Evolutionary conservation across 768 basidiomycete genomes (phyloP).

Genomic region (Amyloporia xantha): DNA sequence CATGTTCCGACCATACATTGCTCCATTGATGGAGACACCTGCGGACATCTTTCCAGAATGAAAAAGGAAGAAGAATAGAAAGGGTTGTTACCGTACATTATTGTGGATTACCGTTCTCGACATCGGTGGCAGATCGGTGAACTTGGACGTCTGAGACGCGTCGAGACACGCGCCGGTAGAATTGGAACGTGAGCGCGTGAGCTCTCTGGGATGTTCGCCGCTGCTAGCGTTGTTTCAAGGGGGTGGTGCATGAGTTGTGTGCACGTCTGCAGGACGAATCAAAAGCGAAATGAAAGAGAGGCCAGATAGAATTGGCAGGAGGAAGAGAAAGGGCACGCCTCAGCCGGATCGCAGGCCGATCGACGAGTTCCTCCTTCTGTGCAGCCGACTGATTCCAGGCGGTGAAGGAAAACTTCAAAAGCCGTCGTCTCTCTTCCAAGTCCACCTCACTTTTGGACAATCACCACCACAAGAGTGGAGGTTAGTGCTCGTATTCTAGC

Average conservation of each 20-base stretch:
- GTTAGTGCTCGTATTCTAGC: neutral
- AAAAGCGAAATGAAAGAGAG: neutral
- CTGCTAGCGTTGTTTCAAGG: neutral
- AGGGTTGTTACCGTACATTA: too few relatives aligned
- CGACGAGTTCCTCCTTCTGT: constrained; percentile 7
- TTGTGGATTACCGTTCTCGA: too few relatives aligned
- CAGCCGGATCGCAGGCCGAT: constrained; percentile 11
- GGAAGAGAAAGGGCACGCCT: constrained; percentile 9
- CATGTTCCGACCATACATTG: too few relatives aligned
- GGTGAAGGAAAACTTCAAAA: constrained; percentile 14
- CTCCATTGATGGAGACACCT: too few relatives aligned
- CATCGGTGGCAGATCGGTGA: too few relatives aligned
- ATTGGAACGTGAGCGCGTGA: neutral
- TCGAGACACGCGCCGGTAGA: too few relatives aligned
- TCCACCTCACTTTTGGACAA: constrained; percentile 14
- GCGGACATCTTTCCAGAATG: too few relatives aligned
- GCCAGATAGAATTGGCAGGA: constrained; percentile 2
- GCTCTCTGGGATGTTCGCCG: neutral
- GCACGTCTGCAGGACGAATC: constrained; percentile 1
- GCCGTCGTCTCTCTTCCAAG: constrained; percentile 8
- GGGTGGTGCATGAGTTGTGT: neutral
- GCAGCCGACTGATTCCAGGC: too few relatives aligned
- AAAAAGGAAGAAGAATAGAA: too few relatives aligned
- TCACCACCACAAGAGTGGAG: constrained; percentile 10
- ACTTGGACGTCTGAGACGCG: too few relatives aligned